Evolutionary conservation across 1,284 basidiomycete genomes (phyloP).

Genomic region (Ustilago trichophora): DNA sequence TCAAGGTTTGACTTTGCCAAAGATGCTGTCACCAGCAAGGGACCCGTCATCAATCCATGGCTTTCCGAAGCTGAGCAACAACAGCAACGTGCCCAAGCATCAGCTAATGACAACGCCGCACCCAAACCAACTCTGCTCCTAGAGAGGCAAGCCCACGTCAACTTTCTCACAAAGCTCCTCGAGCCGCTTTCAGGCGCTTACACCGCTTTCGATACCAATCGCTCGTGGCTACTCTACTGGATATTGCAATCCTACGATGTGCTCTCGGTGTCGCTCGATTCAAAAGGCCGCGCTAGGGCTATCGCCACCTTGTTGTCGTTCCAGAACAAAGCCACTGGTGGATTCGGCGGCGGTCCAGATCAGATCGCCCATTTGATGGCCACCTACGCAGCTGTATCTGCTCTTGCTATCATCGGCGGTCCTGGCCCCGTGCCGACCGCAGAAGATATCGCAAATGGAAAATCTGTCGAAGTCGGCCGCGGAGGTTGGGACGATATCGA

Average conservation of each 20-base stretch:
- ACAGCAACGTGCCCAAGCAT: constrained; percentile 13
- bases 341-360: constrained; percentile 89
- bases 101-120: not conserved
- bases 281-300: constrained; percentile 46
- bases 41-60: constrained; percentile 39
- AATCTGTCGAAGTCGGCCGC: constrained; percentile 68
- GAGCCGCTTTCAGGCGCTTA: constrained; percentile 58
- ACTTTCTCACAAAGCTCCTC: constrained; percentile 57
- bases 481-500: constrained; percentile 68
- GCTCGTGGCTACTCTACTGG: constrained; percentile 66
- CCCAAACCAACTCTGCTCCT: constrained; percentile 41
- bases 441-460: constrained; percentile 68
- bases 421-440: constrained; percentile 66
- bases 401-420: constrained; percentile 82
- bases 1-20: constrained; percentile 29
- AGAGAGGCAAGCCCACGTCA: constrained; percentile 53
- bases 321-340: constrained; percentile 71
- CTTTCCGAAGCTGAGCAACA: constrained; percentile 22
- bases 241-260: constrained; percentile 59
- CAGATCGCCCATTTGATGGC: constrained; percentile 88
- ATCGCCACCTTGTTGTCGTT: constrained; percentile 63
- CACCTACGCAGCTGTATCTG: constrained; percentile 86
- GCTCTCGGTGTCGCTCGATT: constrained; percentile 51
- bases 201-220: constrained; percentile 61
- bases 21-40: not conserved